Base-by-base conservation (phyloP, 176 grass and related monocot species). In the Triticum urartu region DNA sequence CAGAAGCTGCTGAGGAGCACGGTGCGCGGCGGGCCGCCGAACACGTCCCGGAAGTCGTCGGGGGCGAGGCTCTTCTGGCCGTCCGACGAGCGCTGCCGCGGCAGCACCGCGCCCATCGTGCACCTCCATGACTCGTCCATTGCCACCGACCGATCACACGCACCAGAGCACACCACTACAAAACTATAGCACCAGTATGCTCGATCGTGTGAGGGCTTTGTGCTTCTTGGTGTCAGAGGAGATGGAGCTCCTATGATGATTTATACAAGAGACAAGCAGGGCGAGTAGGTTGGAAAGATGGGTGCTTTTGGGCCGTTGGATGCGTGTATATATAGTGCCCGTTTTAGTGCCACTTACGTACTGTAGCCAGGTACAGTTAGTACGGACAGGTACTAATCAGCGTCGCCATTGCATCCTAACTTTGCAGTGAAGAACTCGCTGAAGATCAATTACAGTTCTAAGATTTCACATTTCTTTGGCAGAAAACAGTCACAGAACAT, bases 41-140 rank as follows among this genome's bases (percentile, higher is more conserved):
- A 98, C 73, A 98, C 95, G 87, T 98, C 95, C 10, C 87, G 79
- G 84, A 98, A 98, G 77, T 95, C 91, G 21, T 93, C 87, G 28
- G 91, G 76, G 0, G 79, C 91, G 42, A 95, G 87, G 72, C 54
- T 38, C 42, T 78, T 83, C 10, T 86, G 76, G 0, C 73, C 45
- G 45, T 85, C 69, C 39, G 89, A 79, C 68, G 81, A 81, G 1
- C 68, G 69, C 81, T 60, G 89, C 77, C 92, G 67, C 9, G 89
- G 94, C 81, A 91, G 68, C 78, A 68, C 67, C 22, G 91, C 78
- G 10, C 77, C 90, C 88, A 90, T 97, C 81, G 85, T 89, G 86
- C 89, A 88, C 81, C 89, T 88, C 95, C 95, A 98, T 3, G 93
- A 93, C 79, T 95, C 95, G 72, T 93, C 91, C 93, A 95, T 97